Evolutionary conservation across 75 land plant genomes (phyloP).

Genomic region (Picea sitchensis): DNA sequence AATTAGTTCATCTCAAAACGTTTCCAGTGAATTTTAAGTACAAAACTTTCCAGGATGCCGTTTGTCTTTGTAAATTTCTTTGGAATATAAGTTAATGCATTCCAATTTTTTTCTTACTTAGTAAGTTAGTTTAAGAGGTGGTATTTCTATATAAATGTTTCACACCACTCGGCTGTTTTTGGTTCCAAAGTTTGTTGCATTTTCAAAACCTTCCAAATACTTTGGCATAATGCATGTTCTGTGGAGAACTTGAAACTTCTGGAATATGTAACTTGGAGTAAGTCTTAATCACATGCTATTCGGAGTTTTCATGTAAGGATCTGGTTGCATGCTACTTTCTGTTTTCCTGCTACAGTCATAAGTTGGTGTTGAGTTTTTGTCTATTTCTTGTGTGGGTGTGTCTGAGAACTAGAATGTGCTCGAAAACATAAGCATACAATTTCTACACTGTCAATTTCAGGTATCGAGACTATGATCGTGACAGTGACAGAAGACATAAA

Average conservation of each 20-base stretch:
- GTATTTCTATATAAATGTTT: background rate
- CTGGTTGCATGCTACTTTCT: too few species aligned
- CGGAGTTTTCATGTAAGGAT: too few species aligned
- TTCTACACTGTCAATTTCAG: background rate
- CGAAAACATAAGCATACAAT: background rate
- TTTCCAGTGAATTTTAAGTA: background rate
- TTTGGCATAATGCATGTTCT: background rate
- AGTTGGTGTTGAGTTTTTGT: background rate
- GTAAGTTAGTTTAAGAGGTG: background rate
- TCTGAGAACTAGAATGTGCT: background rate
- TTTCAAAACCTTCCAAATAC: background rate
- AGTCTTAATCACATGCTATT: background rate
- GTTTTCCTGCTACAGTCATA: too few species aligned
- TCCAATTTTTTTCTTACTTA: too few species aligned
- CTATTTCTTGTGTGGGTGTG: background rate
- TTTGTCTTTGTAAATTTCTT: background rate
- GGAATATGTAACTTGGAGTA: background rate
- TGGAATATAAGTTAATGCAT: too few species aligned
- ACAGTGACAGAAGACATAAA: constrained; percentile 11
- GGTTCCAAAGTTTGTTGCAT: background rate
- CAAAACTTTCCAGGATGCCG: background rate
- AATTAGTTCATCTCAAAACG: background rate
- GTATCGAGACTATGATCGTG: background rate
- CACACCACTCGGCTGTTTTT: too few species aligned
- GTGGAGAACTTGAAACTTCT: background rate